Evolutionary conservation across 768 basidiomycete species (phyloP).

Genomic region (Termitomyces sp.): DNA sequence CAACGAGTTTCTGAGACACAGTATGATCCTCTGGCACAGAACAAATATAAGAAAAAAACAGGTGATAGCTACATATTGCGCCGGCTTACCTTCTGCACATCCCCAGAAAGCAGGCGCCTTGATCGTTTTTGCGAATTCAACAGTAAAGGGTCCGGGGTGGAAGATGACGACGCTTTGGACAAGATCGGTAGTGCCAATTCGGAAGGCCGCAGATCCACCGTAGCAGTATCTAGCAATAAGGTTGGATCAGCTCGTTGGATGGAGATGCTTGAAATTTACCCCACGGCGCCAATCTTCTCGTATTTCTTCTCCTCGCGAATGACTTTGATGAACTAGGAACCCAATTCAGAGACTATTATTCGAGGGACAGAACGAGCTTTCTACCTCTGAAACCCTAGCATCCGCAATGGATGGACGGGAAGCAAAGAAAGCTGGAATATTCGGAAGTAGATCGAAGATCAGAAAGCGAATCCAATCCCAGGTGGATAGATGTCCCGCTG

Average conservation of each 20-base stretch:
- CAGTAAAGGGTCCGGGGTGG: constrained; percentile 19
- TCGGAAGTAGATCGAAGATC: constrained; percentile 19
- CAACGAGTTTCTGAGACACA: not conserved
- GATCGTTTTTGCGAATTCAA: constrained; percentile 17
- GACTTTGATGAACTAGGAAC: constrained; percentile 30
- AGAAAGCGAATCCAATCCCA: constrained; percentile 4
- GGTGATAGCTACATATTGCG: constrained; percentile 9
- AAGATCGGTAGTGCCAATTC: constrained; percentile 17
- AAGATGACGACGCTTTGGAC: constrained; percentile 19
- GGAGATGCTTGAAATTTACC: constrained; percentile 21
- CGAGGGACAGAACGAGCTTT: not conserved
- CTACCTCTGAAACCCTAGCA: constrained; percentile 20
- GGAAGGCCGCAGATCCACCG: constrained; percentile 17
- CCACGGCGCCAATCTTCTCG: constrained; percentile 37
- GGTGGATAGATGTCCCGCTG: not conserved
- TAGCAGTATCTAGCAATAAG: constrained; percentile 19
- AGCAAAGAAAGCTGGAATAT: constrained; percentile 27
- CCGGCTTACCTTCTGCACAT: constrained; percentile 18
- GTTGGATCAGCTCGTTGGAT: not conserved
- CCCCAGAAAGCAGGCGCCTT: constrained; percentile 22
- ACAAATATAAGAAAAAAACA: not conserved
- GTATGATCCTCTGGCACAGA: not conserved
- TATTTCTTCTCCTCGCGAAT: constrained; percentile 37
- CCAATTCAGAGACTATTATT: not conserved
- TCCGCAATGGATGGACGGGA: constrained; percentile 32